phyloP scores from a whole-genome alignment of 805 yeast genomes.

The Clavispora asparagi region DNA sequence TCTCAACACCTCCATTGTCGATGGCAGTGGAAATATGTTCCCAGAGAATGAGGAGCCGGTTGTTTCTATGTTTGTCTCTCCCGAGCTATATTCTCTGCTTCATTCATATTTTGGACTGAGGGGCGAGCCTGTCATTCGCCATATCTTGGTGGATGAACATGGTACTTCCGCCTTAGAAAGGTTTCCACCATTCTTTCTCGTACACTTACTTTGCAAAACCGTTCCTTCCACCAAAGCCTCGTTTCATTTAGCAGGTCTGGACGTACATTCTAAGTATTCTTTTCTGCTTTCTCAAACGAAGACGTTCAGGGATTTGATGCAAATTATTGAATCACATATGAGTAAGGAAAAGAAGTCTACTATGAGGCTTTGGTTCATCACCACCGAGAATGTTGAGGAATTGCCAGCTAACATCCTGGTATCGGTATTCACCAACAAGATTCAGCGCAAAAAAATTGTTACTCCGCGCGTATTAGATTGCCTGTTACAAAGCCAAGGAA shows the following conservation, averaged over 20 bases:
- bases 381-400: slow-evolving; percentile 18
- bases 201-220: slow-evolving; percentile 27
- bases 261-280: slow-evolving; percentile 1
- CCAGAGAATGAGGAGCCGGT: slow-evolving; percentile 16
- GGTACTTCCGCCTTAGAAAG: slow-evolving; percentile 30
- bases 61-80: slow-evolving; percentile 30
- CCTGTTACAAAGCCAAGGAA: slow-evolving; percentile 28
- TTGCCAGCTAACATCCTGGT: slow-evolving; percentile 21
- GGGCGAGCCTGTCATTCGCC: slow-evolving; percentile 31
- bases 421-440: slow-evolving; percentile 23
- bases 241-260: slow-evolving; percentile 4
- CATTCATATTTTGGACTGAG: slow-evolving; percentile 51
- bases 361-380: slow-evolving; percentile 36
- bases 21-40: slow-evolving; percentile 40
- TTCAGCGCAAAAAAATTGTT: slow-evolving; percentile 25
- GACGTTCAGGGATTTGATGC: slow-evolving; percentile 30
- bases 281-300: slow-evolving; percentile 26
- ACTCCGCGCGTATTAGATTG: slow-evolving; percentile 17
- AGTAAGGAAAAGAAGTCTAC: slow-evolving; percentile 16
- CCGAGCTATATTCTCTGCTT: slow-evolving; percentile 40
- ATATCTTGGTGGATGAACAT: slow-evolving; percentile 20
- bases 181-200: slow-evolving; percentile 30
- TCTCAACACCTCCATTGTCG: slow-evolving; percentile 41
- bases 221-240: not conserved
- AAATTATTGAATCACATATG: slow-evolving; percentile 18